These are phyloP conservation scores for Posidonia oceanica DNA, from an alignment of 116 monocot species.

Conservation along the genomic window DNA sequence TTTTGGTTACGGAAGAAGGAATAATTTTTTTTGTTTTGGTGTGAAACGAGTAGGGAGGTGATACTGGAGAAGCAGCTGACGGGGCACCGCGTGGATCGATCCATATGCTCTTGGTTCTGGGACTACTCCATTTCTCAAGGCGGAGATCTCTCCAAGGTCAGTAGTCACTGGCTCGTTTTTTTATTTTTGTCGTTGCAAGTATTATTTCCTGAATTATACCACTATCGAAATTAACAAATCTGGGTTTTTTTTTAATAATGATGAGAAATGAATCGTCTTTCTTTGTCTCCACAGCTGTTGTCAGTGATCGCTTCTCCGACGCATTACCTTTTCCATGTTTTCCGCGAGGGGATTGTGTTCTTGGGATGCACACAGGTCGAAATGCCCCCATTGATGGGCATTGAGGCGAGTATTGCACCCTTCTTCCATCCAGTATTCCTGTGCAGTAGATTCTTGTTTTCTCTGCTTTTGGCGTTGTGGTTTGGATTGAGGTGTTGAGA, in stretches of 20 bases:
- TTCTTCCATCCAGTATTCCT: background rate
- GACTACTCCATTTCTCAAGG: slow-evolving; percentile 54
- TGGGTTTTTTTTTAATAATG: background rate
- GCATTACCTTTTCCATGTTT: slow-evolving; percentile 79
- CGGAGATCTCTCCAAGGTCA: slow-evolving; percentile 59
- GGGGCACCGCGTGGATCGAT: slow-evolving; percentile 68
- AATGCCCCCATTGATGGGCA: slow-evolving; percentile 75
- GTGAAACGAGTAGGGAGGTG: slow-evolving; percentile 50
- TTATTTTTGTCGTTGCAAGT: too few species aligned
- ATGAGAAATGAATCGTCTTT: background rate
- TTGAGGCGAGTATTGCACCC: slow-evolving; percentile 35
- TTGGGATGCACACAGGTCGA: slow-evolving; percentile 83
- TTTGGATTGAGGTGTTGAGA: too few species aligned
- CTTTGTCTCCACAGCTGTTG: slow-evolving; percentile 32
- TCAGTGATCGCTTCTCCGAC: slow-evolving; percentile 77
- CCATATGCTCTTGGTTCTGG: slow-evolving; percentile 93
- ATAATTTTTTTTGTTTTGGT: background rate
- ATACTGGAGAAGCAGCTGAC: slow-evolving; percentile 93
- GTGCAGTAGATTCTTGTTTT: background rate
- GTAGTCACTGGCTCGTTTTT: too few species aligned
- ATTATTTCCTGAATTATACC: too few species aligned
- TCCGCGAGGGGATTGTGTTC: slow-evolving; percentile 67
- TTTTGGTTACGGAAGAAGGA: background rate
- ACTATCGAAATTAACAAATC: background rate
- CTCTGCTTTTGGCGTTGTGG: background rate